phyloP scores from a whole-genome alignment of 306 rosid species.

The Malus asiatica region DNA sequence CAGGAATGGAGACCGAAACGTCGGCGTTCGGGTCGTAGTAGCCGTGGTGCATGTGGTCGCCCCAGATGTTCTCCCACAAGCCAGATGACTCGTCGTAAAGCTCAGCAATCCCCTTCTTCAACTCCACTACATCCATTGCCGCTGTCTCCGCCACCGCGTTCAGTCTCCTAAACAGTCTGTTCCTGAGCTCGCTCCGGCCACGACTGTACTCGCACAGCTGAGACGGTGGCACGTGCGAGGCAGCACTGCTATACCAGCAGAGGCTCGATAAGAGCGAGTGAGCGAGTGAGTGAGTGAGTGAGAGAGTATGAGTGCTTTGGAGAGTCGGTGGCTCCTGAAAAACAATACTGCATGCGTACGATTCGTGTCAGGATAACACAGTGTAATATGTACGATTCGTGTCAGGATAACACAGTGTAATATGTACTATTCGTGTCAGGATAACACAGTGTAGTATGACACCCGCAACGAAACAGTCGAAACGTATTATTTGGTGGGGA shows the following conservation, averaged over 20 bases:
- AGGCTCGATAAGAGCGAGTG: not conserved
- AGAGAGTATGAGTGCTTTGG: not conserved
- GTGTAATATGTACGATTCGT: too few relatives aligned
- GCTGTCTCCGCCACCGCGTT: not conserved
- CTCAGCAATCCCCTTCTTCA: slow-evolving; percentile 70
- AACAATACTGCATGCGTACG: not conserved
- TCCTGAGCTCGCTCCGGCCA: not conserved
- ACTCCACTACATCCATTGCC: slow-evolving; percentile 4
- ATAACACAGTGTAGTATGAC: too few relatives aligned
- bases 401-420: too few relatives aligned
- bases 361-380: too few relatives aligned
- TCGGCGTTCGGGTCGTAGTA: slow-evolving; percentile 48
- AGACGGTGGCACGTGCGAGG: not conserved
- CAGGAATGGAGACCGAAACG: slow-evolving; percentile 45
- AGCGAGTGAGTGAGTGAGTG: not conserved
- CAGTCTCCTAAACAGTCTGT: not conserved
- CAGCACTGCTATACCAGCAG: not conserved
- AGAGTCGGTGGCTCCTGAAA: not conserved
- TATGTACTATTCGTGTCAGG: too few relatives aligned
- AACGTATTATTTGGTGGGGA: too few relatives aligned
- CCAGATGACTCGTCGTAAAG: slow-evolving; percentile 83
- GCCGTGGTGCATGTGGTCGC: slow-evolving; percentile 96
- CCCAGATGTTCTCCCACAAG: slow-evolving; percentile 84
- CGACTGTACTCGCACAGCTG: not conserved
- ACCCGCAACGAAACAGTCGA: too few relatives aligned